A percentile compares a stretch with the other conserved stretches of the same genome.
phyloP scores from a whole-genome alignment of 164 flowering plant genomes.

The Dillenia turbinata region DNA sequence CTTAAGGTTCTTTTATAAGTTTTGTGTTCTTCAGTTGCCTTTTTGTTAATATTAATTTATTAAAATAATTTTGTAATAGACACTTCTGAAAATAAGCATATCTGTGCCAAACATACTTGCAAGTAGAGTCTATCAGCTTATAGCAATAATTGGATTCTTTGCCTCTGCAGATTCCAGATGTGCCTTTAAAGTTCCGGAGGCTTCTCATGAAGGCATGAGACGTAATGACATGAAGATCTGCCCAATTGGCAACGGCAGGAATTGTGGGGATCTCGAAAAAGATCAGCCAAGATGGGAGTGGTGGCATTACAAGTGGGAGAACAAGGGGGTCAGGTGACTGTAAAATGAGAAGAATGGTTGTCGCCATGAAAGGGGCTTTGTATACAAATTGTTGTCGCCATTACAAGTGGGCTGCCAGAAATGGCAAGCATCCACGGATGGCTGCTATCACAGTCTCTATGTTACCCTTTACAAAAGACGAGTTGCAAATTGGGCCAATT shows the following conservation, averaged over 20 bases:
- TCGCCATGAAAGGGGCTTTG: constrained; percentile 75
- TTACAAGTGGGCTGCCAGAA: too few relatives aligned
- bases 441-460: too few relatives aligned
- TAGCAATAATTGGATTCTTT: neutral
- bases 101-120: too few relatives aligned
- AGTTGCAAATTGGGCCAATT: too few relatives aligned
- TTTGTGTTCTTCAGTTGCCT: too few relatives aligned
- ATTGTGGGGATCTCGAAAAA: constrained; percentile 90
- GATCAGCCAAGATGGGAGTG: constrained; percentile 86
- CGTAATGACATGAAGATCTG: constrained; percentile 77
- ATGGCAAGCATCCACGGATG: too few relatives aligned
- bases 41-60: too few relatives aligned
- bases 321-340: constrained; percentile 28
- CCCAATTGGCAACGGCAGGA: constrained; percentile 91
- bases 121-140: neutral
- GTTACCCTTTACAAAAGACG: too few relatives aligned
- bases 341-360: constrained; percentile 67
- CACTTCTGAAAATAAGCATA: too few relatives aligned
- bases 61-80: too few relatives aligned
- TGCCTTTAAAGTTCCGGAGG: constrained; percentile 64
- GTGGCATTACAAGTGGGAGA: constrained; percentile 54
- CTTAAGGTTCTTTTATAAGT: too few relatives aligned
- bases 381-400: constrained; percentile 32
- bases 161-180: constrained; percentile 49
- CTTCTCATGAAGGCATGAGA: constrained; percentile 78